phyloP scores from a whole-genome alignment of 2,329 filamentous ascomycete species.

The Akanthomyces lecanii region DNA sequence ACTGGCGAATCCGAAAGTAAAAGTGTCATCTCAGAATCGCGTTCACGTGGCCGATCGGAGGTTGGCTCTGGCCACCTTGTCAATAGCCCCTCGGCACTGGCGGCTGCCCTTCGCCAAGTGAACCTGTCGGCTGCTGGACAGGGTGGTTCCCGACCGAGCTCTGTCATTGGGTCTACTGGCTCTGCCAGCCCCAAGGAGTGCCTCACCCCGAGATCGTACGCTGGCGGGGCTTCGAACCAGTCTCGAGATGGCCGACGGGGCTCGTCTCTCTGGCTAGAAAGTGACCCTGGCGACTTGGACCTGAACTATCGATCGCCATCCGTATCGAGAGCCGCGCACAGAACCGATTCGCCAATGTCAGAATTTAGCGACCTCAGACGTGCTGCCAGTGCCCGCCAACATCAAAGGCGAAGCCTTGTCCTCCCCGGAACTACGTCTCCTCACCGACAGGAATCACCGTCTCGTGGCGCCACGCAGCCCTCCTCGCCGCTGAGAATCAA shows the following conservation, averaged over 20 bases:
- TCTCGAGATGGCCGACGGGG: conserved; percentile 65
- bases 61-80: conserved; percentile 42
- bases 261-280: conserved; percentile 71
- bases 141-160: conserved; percentile 44
- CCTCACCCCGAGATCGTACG: conserved; percentile 83
- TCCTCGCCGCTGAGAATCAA: conserved; percentile 89
- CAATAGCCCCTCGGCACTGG: conserved; percentile 48
- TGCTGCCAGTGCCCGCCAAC: conserved; percentile 73
- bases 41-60: conserved; percentile 24
- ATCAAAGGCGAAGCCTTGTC: conserved; percentile 82
- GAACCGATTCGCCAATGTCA: conserved; percentile 86
- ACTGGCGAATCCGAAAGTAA: conserved; percentile 24
- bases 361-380: conserved; percentile 74
- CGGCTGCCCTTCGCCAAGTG: conserved; percentile 47
- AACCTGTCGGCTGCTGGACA: conserved; percentile 28
- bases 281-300: conserved; percentile 81
- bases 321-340: conserved; percentile 59
- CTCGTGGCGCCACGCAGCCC: conserved; percentile 66
- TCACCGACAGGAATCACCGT: conserved; percentile 84
- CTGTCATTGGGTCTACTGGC: conserved; percentile 65
- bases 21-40: conserved; percentile 1
- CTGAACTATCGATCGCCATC: conserved; percentile 81
- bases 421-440: conserved; percentile 75
- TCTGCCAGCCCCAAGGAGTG: conserved; percentile 90
- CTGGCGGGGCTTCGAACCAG: conserved; percentile 52